phyloP scores from a whole-genome alignment of 2,329 filamentous ascomycete genomes.

The Neoscytalidium dimidiatum region DNA sequence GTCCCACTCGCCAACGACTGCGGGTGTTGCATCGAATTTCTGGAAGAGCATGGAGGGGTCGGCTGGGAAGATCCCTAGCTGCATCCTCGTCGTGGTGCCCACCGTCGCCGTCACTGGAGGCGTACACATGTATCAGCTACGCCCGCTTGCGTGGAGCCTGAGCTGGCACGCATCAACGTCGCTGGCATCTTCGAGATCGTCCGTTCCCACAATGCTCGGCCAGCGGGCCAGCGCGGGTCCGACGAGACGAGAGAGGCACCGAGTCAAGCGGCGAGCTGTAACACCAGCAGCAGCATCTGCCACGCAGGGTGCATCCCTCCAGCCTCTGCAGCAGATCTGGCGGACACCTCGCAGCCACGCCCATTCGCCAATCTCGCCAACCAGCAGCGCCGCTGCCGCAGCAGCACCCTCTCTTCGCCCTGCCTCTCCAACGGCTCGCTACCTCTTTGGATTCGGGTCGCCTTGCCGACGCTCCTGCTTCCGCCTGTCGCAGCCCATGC shows the following conservation, averaged over 20 bases:
- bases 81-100: not conserved
- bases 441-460: constrained; percentile 7
- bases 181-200: not conserved
- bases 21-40: constrained; percentile 1
- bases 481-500: no score
- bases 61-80: not conserved
- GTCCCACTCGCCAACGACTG: not conserved
- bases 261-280: not conserved
- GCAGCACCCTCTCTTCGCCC: not conserved
- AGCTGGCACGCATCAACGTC: not conserved
- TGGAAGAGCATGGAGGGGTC: not conserved
- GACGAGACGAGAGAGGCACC: not conserved
- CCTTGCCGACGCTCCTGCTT: constrained; percentile 5
- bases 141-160: not conserved
- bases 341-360: not conserved
- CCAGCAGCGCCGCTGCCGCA: not conserved
- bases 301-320: not conserved
- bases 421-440: not conserved
- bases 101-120: not conserved
- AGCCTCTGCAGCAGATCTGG: constrained; percentile 2
- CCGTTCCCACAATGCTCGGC: not conserved
- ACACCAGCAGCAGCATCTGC: not conserved
- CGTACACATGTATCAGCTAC: not conserved
- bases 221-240: not conserved
- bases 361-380: constrained; percentile 7